Evolutionary conservation across 1,139 yeast species (phyloP), one percentile per base, ranked within the genome.

Genomic region (Tardiomyces blankii): DNA sequence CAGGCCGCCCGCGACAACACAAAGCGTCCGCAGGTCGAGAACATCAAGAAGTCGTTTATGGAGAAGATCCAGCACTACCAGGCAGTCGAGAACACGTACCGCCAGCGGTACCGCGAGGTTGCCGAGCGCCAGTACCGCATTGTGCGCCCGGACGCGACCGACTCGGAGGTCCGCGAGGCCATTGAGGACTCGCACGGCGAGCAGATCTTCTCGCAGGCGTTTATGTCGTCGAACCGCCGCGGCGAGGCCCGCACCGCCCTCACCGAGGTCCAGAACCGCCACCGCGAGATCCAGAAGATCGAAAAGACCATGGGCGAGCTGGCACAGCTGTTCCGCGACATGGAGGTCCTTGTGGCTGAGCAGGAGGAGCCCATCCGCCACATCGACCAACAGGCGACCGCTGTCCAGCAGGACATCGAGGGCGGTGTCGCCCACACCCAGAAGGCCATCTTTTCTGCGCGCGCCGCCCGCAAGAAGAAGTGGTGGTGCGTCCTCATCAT

Each of bases 201-300:
- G 62, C 97, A 89, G 67, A 84, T 88, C 60, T 91, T 91, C 69
- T 89, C 93, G 52, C 95, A 88, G 67, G 96, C 96, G 14, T 74
- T 91, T 55, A 72, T 87, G 74, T 87, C 83, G 69, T 83, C 95
- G 48, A 86, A 87, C 66, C 82, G 96, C 69, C 81, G 95, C 60
- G 98, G 98, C 56, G 96, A 91, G 68, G 97, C 98, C 44, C 79
- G 94, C 65, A 80, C 96, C 33, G 98, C 94, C 2, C 75, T 91
- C 58, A 85, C 87, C 59, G 98, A 93, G 68, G 98, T 93, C 47
- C 96, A 91, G 68, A 80, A 86, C 42, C 82, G 99, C 71, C 98
- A 93, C 71, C 82, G 86, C 62, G 98, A 91, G 69, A 79, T 93
- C 63, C 82, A 87, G 70, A 86, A 88, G 70, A 83, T 93, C 67